Evolutionary conservation across 2,329 filamentous ascomycete genomes (phyloP), one percentile per base, ranked within the genome.

Genomic region (Simplicillium aogashimaense): DNA sequence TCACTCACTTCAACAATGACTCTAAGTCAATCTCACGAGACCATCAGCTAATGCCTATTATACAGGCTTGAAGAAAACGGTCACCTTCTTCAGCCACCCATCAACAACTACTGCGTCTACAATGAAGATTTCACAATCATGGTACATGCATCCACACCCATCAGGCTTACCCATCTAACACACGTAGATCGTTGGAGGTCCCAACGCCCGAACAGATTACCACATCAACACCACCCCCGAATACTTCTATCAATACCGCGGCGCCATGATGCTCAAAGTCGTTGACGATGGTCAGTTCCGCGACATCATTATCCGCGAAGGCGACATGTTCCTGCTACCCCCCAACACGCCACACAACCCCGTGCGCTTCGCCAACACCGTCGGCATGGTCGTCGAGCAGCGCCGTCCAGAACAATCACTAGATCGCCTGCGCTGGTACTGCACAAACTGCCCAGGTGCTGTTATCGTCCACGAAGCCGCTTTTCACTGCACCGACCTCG

Each of bases 21-120:
- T 20, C 14, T 38, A 25, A 25, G 11, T 12, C n/a, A 13, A n/a
- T 29, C 14, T 29, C 25, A n/a, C 5, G 6, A 14, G 30, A 33
- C 20, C 9, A 25, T 25, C 20, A 25, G 9, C 20, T 25, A 25
- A 25, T 9, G 15, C 14, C 8, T 17, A 12, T 33, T 37, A 15
- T 12, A 15, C 47, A 95, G 89, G 90, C 81, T 98, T 32, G 74
- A 86, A 54, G 78, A 89, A 59, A 97, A 97, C 64, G 83, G 84
- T 0, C 89, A 97, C 59, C 81, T 97, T 45, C 78, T 95, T 43
- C 79, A 95, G 60, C 92, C 92, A 0, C 92, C 92, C 2, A 81
- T 97, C 56, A 95, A 95, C 68, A 97, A 97, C 68, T 94, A 92
- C 70, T 95, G 89, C 66, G 86, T 97, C 54, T 94, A 95, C 68